A percentile compares a stretch with the other conserved stretches of the same genome.
Conservation (phyloP, 2,329 filamentous ascomycete genomes). For the Trichoderma sp. region DNA sequence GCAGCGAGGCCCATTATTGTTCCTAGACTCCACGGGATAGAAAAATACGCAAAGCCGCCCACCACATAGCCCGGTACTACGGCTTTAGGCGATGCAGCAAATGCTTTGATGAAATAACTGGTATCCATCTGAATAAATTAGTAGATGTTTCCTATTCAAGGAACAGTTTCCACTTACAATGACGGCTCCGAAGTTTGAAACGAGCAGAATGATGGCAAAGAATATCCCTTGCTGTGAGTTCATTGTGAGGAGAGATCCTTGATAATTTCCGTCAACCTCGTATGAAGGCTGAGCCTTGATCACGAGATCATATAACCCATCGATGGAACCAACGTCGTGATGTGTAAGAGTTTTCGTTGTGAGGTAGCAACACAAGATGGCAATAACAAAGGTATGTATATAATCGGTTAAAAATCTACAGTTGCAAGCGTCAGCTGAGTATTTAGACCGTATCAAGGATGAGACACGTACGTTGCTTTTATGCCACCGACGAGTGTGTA, state of each 20-base stretch:
- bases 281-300: not conserved
- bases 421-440: not conserved
- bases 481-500: conserved; percentile 8
- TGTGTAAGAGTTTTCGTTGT: not conserved
- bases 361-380: conserved; percentile 2
- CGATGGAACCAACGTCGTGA: conserved; percentile 2
- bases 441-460: rapidly evolving
- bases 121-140: conserved; percentile 1
- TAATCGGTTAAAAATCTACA: not conserved
- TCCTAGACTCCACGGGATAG: conserved; percentile 1
- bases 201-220: not conserved
- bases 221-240: conserved; percentile 8
- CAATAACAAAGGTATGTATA: conserved; percentile 6
- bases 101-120: conserved; percentile 8
- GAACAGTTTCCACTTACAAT: not conserved
- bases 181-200: conserved; percentile 6
- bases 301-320: not conserved
- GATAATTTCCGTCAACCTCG: not conserved
- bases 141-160: not conserved
- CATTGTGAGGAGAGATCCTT: conserved; percentile 8
- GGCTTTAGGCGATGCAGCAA: not conserved
- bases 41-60: not conserved
- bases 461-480: not conserved
- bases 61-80: conserved; percentile 4
- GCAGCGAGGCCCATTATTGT: conserved; percentile 8